Conservation (phyloP, 148 eudicot genomes). For the Rhododendron molle region DNA sequence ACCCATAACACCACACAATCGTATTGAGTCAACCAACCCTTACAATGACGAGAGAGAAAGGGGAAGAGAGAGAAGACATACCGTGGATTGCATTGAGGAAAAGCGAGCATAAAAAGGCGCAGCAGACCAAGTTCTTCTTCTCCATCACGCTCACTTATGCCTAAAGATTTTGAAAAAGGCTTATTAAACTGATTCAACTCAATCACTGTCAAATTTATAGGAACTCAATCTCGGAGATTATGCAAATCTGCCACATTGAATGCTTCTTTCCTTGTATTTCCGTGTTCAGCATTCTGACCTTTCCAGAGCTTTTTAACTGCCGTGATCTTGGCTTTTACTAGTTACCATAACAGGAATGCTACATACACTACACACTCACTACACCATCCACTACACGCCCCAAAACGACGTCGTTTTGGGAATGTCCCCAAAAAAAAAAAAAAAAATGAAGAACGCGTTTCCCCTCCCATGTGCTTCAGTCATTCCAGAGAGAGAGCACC, state of each 20-base stretch:
- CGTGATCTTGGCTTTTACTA: background rate
- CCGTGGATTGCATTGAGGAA: conserved; percentile 1
- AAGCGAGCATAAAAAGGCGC: background rate
- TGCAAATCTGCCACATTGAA: background rate
- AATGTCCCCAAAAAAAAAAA: no score
- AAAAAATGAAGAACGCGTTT: no score
- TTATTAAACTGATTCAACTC: background rate
- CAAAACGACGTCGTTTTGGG: no score
- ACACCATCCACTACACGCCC: no score
- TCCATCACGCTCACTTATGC: background rate
- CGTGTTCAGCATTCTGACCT: background rate
- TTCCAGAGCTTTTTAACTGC: background rate
- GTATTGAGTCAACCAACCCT: background rate
- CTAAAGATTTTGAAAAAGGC: background rate
- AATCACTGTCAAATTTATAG: background rate
- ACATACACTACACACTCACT: no score
- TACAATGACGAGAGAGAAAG: background rate
- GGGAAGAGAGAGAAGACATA: background rate
- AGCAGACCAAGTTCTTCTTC: background rate
- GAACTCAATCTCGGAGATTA: background rate
- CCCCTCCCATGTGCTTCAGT: no score
- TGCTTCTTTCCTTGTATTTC: background rate
- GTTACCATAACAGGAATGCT: no score
- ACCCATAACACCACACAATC: background rate
- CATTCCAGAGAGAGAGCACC: no score